Evolutionary conservation across 1,284 basidiomycete genomes (phyloP).

Genomic region (Sphaerobolus stellatus): DNA sequence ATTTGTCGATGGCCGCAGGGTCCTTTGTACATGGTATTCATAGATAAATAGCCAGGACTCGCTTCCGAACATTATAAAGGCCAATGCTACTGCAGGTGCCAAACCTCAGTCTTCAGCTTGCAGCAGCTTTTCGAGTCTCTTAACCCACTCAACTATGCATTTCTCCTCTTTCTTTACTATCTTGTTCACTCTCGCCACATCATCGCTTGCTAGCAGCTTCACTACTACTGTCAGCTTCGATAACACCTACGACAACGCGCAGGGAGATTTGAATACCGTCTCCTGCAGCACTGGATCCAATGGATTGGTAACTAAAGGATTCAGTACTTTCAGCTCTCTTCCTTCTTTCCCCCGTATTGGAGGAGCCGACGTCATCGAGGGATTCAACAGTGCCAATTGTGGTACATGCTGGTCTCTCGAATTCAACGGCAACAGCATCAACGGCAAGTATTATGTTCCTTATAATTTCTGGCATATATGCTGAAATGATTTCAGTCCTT

Average conservation of each 20-base stretch:
- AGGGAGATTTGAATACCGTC: constrained; percentile 37
- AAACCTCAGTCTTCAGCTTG: too few species aligned
- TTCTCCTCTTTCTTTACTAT: too few species aligned
- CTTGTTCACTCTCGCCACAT: too few species aligned
- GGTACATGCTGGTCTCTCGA: constrained; percentile 52
- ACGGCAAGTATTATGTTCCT: constrained; percentile 10
- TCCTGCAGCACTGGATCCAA: constrained; percentile 53
- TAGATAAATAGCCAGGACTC: too few species aligned
- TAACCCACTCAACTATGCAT: too few species aligned
- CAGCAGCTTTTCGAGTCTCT: too few species aligned
- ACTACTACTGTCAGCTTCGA: constrained; percentile 40
- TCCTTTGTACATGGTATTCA: too few species aligned
- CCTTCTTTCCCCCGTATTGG: constrained; percentile 47
- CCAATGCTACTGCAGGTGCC: too few species aligned
- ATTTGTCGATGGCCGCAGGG: too few species aligned
- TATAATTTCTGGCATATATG: neutral
- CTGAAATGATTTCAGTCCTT: neutral
- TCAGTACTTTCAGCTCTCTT: constrained; percentile 41
- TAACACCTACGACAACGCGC: constrained; percentile 39
- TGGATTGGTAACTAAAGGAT: constrained; percentile 40
- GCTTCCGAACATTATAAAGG: too few species aligned
- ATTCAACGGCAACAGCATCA: constrained; percentile 37
- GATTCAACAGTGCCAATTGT: constrained; percentile 47
- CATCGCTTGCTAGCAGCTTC: too few species aligned
- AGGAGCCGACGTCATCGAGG: constrained; percentile 39